phyloP scores from a whole-genome alignment of 192 early-diverging fungal species.

The Spizellomyces sp. region DNA sequence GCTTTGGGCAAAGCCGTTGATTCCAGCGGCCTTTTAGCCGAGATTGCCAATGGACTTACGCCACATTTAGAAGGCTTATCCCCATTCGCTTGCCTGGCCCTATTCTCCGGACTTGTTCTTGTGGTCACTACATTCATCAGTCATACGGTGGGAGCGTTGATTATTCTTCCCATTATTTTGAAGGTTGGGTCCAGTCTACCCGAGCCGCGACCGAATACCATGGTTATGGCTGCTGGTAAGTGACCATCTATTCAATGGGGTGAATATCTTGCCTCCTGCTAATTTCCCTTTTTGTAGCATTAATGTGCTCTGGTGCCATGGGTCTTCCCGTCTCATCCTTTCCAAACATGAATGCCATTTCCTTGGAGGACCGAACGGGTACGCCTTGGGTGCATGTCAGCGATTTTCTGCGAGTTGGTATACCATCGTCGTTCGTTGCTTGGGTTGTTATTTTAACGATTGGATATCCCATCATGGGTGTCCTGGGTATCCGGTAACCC shows the following conservation, averaged over 20 bases:
- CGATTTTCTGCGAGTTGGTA: slow-evolving; percentile 85
- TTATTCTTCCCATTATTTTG: slow-evolving; percentile 93
- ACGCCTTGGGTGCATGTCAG: slow-evolving; percentile 75
- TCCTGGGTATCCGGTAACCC: too few relatives aligned
- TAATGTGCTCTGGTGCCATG: slow-evolving; percentile 90
- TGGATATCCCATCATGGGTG: slow-evolving; percentile 74
- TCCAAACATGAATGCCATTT: slow-evolving; percentile 97
- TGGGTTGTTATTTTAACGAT: slow-evolving; percentile 71
- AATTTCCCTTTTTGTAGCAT: slow-evolving; percentile 54
- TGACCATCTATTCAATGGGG: neutral
- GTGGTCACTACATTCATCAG: slow-evolving; percentile 91
- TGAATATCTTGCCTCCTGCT: neutral
- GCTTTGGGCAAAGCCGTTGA: slow-evolving; percentile 92
- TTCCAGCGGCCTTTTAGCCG: slow-evolving; percentile 78
- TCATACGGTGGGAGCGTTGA: slow-evolving; percentile 94
- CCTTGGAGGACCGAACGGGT: slow-evolving; percentile 86
- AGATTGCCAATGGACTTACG: slow-evolving; percentile 75
- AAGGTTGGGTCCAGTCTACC: slow-evolving; percentile 80
- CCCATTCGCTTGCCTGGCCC: slow-evolving; percentile 69
- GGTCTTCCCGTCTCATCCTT: slow-evolving; percentile 91
- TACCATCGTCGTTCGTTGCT: slow-evolving; percentile 72
- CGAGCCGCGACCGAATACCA: slow-evolving; percentile 74
- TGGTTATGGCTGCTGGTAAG: slow-evolving; percentile 76
- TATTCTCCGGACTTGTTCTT: slow-evolving; percentile 79
- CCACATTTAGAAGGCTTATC: slow-evolving; percentile 64